Percentiles rank a stretch among this genome's conserved stretches.
Conservation (phyloP, 2,329 filamentous ascomycete species). For the Thielaviopsis cerberus region DNA sequence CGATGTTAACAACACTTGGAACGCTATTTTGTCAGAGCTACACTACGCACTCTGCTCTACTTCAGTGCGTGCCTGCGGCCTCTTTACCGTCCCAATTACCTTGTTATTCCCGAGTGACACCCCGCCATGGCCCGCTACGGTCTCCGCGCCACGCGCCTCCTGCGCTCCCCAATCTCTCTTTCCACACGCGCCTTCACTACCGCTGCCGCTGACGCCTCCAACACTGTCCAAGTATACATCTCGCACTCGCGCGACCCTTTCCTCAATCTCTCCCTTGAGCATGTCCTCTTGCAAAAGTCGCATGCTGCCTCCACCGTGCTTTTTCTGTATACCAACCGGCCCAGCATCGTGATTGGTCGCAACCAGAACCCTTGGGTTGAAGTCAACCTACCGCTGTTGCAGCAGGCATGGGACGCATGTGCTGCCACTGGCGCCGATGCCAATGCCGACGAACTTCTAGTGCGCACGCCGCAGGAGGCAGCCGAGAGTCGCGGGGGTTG, state of each 20-base stretch:
- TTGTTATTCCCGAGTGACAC: background rate
- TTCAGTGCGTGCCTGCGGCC: no score
- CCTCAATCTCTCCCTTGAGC: constrained; percentile 85
- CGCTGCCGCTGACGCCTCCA: constrained; percentile 24
- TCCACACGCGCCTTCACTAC: constrained; percentile 18
- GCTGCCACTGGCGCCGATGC: background rate
- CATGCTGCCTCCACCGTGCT: constrained; percentile 56
- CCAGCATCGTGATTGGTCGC: constrained; percentile 76
- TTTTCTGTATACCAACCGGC: constrained; percentile 73
- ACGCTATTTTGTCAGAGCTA: no score
- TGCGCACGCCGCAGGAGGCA: constrained; percentile 13
- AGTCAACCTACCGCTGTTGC: constrained; percentile 50
- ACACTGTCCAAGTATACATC: constrained; percentile 47
- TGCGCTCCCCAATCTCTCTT: background rate
- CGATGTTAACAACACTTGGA: no score
- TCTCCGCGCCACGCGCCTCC: background rate
- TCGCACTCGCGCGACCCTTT: constrained; percentile 57
- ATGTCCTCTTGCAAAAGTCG: constrained; percentile 63
- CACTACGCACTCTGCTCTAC: no score
- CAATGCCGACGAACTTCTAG: background rate
- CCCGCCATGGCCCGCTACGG: background rate
- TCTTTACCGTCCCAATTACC: background rate
- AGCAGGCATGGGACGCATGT: background rate
- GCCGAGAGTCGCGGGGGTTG: constrained; percentile 19
- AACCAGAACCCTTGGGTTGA: constrained; percentile 98